Evolutionary conservation across 768 basidiomycete genomes (phyloP), one percentile per base, ranked within the genome.

Genomic region (Cubamyces sp.): DNA sequence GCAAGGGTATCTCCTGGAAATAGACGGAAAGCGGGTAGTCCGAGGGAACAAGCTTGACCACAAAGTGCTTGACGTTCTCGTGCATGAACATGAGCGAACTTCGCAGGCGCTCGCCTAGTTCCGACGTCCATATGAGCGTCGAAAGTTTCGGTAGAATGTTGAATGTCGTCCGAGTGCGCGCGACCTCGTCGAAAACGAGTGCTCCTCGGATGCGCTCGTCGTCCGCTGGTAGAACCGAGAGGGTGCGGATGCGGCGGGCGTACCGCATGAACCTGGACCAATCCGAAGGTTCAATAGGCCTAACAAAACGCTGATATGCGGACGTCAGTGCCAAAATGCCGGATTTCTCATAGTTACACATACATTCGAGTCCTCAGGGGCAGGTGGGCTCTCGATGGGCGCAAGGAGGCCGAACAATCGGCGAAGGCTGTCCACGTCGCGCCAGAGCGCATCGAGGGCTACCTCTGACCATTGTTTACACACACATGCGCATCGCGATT

Each of bases 391-490:
- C 14, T 68, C 62, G 57, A 85, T 73, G 0, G 85, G 84, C 12
- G 79, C 79, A 11, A 88, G 77, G 4, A 86, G 59, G 14, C 70
- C 66, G 64, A 88, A 82, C 8, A 88, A 74, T 11, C 73, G 74
- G 30, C 72, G 54, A 1, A 84, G 70, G 61, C 82, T 77, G 53
- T 77, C 71, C 7, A 87, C 79, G 1, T 85, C 79, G 54, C 73
- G 77, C 87, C 87, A 89, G 0, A 88, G 69, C n/a, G 74, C 67
- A 67, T 87, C 82, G 57, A 88, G 71, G 1, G 85, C 83, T 25
- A 84, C 71, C 12, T 83, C 79, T 1, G 82, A 84, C 87, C 87
- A 89, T 49, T 61, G 66, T 65, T 79, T 86, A 76, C 83, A 88
- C 16, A 87, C 84, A 30, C 74, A 72, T 2, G 83, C 85, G 53